Base-by-base conservation (phyloP, 805 yeast genomes). In the Lipomyces sp. region DNA sequence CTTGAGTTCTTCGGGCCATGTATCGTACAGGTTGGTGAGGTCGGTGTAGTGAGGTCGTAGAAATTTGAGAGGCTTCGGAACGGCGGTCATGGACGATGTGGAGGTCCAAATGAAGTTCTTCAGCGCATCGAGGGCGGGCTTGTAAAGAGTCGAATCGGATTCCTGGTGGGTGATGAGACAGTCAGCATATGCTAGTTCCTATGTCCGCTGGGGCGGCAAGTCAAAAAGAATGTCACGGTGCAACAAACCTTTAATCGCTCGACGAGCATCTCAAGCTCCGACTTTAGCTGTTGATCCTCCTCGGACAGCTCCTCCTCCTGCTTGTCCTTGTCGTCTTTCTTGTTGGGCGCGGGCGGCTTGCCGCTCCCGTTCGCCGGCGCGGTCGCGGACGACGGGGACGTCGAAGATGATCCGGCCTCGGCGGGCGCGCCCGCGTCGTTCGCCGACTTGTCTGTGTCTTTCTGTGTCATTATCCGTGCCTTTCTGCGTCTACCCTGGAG, bases 1-100 rank as follows among this genome's bases (percentile, higher is more conserved):
- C 63, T 42, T 49, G 49, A 80, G 70, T 4, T 64, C 63, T 2
- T 66, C 62, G 11, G 74, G 69, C 96, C 96, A 88, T 32, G 74
- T 72, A 33, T 78, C 82, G 67, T 83, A 85, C 35, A 86, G 70
- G 47, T 73, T 76, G 31, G 80, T 79, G 63, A 93, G 74, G n/a
- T 75, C 63, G 19, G 83, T 82, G 66, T 83, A 93, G 64, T 82
- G 86, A 6, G 97, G 96, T 64, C 96, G 81, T 58, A 93, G 76
- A 67, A 93, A 93, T 73, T 93, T 95, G 71, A 93, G 79, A 4
- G 99, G 99, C 70, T 93, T 93, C 34, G 99, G 99, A 45, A 93
- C 98, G 2, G 99, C 99, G 1, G 98, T 93, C 97, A 93, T 93
- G 7, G 97, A 90, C 34, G 96, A 86, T 2, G 99, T 93, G 11